phyloP scores from a whole-genome alignment of 1,284 basidiomycete genomes.

The Fomes fomentarius region DNA sequence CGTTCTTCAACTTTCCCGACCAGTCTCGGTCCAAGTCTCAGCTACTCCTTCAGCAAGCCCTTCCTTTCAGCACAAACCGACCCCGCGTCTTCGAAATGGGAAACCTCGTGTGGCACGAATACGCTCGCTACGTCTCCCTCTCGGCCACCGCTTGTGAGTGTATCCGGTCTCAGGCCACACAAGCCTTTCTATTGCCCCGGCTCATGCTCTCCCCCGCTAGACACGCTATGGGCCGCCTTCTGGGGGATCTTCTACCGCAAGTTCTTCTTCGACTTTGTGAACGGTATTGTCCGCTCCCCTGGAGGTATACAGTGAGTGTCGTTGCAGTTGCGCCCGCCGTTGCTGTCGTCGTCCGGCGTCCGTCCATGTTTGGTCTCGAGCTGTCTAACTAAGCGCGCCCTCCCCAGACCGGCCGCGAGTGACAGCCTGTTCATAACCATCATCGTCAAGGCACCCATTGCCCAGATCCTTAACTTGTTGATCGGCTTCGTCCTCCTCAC shows the following conservation, averaged over 20 bases:
- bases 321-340: background rate
- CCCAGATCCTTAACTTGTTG: slow-evolving; percentile 69
- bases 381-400: background rate
- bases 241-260: slow-evolving; percentile 84
- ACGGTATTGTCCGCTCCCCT: slow-evolving; percentile 70
- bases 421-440: slow-evolving; percentile 67
- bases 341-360: background rate
- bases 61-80: slow-evolving; percentile 1
- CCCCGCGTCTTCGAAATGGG: slow-evolving; percentile 57
- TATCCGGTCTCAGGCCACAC: background rate
- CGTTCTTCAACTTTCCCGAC: slow-evolving; percentile 13
- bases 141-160: slow-evolving; percentile 77
- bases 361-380: background rate
- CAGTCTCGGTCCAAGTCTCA: slow-evolving; percentile 25
- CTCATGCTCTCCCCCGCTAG: slow-evolving; percentile 2
- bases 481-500: slow-evolving; percentile 60
- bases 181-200: background rate
- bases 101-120: slow-evolving; percentile 82
- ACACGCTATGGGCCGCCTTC: slow-evolving; percentile 82
- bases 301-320: slow-evolving; percentile 78
- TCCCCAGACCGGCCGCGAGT: slow-evolving; percentile 61
- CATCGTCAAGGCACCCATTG: slow-evolving; percentile 74
- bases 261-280: slow-evolving; percentile 88
- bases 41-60: slow-evolving; percentile 19
- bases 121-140: slow-evolving; percentile 72